Base-by-base conservation (phyloP, 2,329 filamentous ascomycete genomes). In the Calonectria hongkongensis region DNA sequence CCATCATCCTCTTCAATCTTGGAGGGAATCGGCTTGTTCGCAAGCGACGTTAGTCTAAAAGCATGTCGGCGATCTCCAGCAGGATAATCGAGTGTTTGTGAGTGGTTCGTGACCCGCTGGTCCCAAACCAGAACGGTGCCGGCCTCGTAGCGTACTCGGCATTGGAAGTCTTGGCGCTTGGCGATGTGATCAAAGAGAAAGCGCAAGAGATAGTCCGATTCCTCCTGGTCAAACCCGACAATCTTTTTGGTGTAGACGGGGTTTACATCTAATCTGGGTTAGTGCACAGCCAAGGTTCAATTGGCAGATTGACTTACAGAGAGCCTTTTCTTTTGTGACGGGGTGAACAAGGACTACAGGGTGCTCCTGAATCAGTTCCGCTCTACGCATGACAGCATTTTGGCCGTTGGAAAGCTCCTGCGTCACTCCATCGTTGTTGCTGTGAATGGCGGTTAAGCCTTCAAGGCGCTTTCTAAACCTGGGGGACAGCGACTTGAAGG, bases 1-100 rank as follows among this genome's bases (percentile, higher is more conserved):
- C 54, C 54, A 39, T 58, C 54, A 5, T 58, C 54, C 54, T 58
- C 54, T 30, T 58, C 54, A 58, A 58, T 58, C 54, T 39, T 58
- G 28, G 54, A 58, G 2, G 33, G 54, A 15, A 58, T 39, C n/a
- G 54, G 54, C 54, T 58, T 58, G 54, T 58, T 58, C 3, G 54
- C 54, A 8, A 58, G 54, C 33, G 54, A 30, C 10, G 54, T 58
- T n/a, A 58, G 30, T 9, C 54, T 58, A 18, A 58, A 58, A 30
- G 54, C 33, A 30, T 58, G 54, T 16, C 54, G n/a, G n/a, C 54
- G 54, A 7, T 58, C 54, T 12, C 54, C 54, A 27, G 54, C 54
- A 2, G 54, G 54, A 58, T 58, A 58, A 16, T 58, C 54, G 0
- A 58, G 54, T 25, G 33, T 58, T 41, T 58, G 54, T 16, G 54